Evolutionary conservation across 257 asterid genomes (phyloP), one percentile per base, ranked within the genome.

Genomic region (Thymus quinquecostatus): DNA sequence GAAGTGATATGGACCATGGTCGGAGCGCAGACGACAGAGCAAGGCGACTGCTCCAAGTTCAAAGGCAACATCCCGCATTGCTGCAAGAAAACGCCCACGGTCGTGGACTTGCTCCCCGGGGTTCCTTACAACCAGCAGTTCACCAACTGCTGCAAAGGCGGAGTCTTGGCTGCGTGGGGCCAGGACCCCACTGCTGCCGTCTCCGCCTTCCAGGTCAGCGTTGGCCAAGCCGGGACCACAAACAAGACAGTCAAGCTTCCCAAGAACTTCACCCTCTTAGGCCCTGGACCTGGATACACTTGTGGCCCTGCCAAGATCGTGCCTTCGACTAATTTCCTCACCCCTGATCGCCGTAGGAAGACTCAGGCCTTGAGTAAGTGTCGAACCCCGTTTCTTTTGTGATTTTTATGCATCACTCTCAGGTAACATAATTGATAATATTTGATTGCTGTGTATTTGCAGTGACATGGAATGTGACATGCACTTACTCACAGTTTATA

Each of bases 381-480:
- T 21, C 21, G 5, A 6, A 58, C 10, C 40, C 12, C 41, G 6
- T 56, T 60, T 51, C 27, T 13, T 30, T n/a, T 41, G 28, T 41
- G 33, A 27, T 28, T 12, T 50, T 36, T 9, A 30, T 49, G 6
- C 10, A 57, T 30, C 41, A 29, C 8, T 28, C n/a, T 28, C n/a
- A 28, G 32, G 40, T 59, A 34, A 29, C 13, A 21, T n/a, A 10
- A 6, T 33, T 53, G 6, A 21, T 79, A 41, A 58, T 53, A 65
- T 71, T 48, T 64, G 41, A 34, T 54, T 32, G 30, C 54, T 32
- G 13, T 50, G 49, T 38, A 3, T 74, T 21, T 60, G 72, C 87
- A 89, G 96, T 89, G 93, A 89, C 96, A 30, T 89, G 96, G 96
- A 89, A 89, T 56, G 91, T 89, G 38, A 87, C 93, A 3, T 89